Conservation (phyloP, 1,139 yeast genomes). For the Cylindricascospora bacillispora region DNA sequence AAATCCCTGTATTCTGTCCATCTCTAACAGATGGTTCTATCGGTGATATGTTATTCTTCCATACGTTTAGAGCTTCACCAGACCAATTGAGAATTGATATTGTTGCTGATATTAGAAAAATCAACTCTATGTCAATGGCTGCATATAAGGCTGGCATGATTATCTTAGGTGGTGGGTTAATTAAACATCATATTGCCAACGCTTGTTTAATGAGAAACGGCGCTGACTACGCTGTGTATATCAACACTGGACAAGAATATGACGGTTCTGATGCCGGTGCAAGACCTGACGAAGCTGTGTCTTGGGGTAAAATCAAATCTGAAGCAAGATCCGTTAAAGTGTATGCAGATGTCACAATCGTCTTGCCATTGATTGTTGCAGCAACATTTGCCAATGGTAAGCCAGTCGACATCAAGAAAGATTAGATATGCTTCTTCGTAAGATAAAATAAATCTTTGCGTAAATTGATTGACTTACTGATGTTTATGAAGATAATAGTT, state of each 20-base stretch:
- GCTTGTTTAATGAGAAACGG: constrained; percentile 99
- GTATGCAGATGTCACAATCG: constrained; percentile 91
- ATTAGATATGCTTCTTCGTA: too few species aligned
- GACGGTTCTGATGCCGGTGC: constrained; percentile 99
- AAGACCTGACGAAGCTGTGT: constrained; percentile 95
- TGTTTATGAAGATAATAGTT: too few species aligned
- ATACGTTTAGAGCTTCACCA: constrained; percentile 89
- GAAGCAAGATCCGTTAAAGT: constrained; percentile 87
- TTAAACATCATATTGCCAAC: constrained; percentile 94
- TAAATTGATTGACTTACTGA: too few species aligned
- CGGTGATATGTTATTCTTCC: constrained; percentile 98
- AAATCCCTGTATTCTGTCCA: constrained; percentile 94
- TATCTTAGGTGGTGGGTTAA: constrained; percentile 89
- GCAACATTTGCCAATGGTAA: constrained; percentile 78
- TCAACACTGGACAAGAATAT: constrained; percentile 96
- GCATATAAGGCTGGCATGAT: constrained; percentile 96
- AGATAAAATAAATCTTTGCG: too few species aligned
- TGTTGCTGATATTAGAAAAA: constrained; percentile 82
- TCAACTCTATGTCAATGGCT: constrained; percentile 89
- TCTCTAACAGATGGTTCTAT: constrained; percentile 96
- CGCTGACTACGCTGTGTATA: constrained; percentile 93
- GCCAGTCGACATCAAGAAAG: constrained; percentile 3
- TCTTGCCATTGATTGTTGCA: constrained; percentile 91
- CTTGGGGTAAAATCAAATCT: constrained; percentile 97
- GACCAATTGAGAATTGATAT: constrained; percentile 80